These are phyloP conservation scores for Vachellia pachyceras DNA, from an alignment of 306 rosid species.

Conservation along the genomic window DNA sequence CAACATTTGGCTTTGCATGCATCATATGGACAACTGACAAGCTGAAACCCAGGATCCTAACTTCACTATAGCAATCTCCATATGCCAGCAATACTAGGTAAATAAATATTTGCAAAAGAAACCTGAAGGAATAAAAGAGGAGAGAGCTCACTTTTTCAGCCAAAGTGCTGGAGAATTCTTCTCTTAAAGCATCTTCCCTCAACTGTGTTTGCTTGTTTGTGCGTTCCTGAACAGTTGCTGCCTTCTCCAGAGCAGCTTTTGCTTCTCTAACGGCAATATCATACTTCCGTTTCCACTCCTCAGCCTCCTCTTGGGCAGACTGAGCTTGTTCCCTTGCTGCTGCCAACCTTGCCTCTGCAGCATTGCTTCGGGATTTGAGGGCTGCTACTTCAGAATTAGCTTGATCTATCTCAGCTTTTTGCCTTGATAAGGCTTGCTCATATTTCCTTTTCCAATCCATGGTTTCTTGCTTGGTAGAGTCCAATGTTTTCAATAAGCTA, in stretches of 20 bases:
- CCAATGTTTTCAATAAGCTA: conserved; percentile 68
- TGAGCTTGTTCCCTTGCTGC: conserved; percentile 91
- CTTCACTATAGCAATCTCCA: not conserved
- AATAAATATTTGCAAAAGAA: conserved; percentile 14
- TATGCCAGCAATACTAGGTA: not conserved
- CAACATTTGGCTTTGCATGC: not conserved
- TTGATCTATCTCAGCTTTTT: conserved; percentile 86
- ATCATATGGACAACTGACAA: not conserved
- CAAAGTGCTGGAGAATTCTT: conserved; percentile 74
- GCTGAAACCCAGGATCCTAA: conserved; percentile 24
- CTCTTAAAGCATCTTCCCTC: conserved; percentile 94
- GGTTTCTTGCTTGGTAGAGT: conserved; percentile 79
- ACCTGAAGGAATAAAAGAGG: not conserved
- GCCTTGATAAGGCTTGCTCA: conserved; percentile 68
- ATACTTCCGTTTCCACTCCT: conserved; percentile 94
- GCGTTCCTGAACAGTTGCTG: conserved; percentile 84
- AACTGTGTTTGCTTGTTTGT: conserved; percentile 71
- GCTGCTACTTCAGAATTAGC: conserved; percentile 79
- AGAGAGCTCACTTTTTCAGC: conserved; percentile 69
- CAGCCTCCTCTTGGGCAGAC: conserved; percentile 97
- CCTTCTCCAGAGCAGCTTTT: conserved; percentile 88
- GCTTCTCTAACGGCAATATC: conserved; percentile 85
- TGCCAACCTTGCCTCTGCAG: conserved; percentile 92
- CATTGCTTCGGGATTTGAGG: conserved; percentile 81
- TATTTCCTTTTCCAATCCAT: conserved; percentile 85